phyloP scores from a whole-genome alignment of 352 stramenopile genomes.

The Phytophthora chlamydospora region DNA sequence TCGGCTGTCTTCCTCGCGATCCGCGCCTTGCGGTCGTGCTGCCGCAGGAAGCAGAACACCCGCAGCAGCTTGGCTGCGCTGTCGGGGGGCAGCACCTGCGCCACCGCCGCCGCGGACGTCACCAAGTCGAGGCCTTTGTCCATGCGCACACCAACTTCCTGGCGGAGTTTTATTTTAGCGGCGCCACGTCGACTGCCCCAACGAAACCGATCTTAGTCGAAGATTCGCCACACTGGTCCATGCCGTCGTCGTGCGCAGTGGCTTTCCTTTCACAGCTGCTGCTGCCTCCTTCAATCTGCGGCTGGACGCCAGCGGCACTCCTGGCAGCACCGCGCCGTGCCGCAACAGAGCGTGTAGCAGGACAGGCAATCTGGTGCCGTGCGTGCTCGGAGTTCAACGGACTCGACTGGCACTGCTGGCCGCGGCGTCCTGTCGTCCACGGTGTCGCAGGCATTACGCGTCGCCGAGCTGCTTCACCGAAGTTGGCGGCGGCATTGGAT shows the following conservation, averaged over 20 bases:
- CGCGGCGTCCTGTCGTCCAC: background rate
- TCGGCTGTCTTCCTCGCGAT: conserved; percentile 41
- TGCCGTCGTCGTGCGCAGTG: background rate
- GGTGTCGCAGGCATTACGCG: conserved; percentile 2
- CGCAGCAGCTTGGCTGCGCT: conserved; percentile 51
- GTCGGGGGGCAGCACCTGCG: conserved; percentile 46
- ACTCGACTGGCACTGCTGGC: background rate
- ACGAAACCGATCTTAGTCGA: conserved; percentile 31
- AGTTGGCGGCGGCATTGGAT: no score
- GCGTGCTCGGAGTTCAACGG: background rate
- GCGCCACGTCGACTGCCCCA: conserved; percentile 6
- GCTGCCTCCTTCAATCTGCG: background rate
- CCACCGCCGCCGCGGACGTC: background rate
- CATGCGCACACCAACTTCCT: conserved; percentile 1
- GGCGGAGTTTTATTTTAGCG: conserved; percentile 5
- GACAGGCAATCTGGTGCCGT: background rate
- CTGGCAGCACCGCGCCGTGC: no score
- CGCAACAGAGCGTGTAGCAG: no score
- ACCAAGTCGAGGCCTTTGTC: conserved; percentile 6
- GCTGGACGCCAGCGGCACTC: background rate
- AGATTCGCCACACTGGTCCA: conserved; percentile 9
- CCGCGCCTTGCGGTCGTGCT: conserved; percentile 62
- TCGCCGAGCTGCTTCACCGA: no score
- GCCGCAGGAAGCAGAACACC: conserved; percentile 59
- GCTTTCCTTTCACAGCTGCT: background rate